Conservation (phyloP, 176 grass and related monocot genomes). For the Alopecurus myosuroides region DNA sequence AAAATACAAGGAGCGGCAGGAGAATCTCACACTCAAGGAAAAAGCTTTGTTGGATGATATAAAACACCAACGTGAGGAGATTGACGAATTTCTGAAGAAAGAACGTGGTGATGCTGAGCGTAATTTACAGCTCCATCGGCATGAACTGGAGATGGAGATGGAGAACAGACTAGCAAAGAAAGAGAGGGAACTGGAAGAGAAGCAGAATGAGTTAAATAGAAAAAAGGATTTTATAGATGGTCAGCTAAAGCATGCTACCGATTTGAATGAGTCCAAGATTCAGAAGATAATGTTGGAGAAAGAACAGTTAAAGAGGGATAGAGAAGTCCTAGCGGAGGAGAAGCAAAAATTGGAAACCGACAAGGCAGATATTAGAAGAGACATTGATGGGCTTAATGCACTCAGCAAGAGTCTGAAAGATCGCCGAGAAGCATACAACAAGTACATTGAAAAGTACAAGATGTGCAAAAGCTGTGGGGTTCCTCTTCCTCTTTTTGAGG, state of each 20-base stretch:
- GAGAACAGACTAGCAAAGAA: slow-evolving; percentile 53
- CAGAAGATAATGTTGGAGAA: slow-evolving; percentile 64
- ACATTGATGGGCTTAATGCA: slow-evolving; percentile 66
- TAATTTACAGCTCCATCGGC: slow-evolving; percentile 50
- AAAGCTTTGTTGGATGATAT: slow-evolving; percentile 56
- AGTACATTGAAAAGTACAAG: slow-evolving; percentile 72
- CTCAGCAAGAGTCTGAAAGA: slow-evolving; percentile 64
- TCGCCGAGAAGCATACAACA: slow-evolving; percentile 63
- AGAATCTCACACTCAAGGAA: slow-evolving; percentile 55
- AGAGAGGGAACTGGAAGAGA: slow-evolving; percentile 67
- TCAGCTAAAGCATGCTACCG: slow-evolving; percentile 52
- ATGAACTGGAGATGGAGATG: slow-evolving; percentile 86
- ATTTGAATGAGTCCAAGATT: slow-evolving; percentile 64
- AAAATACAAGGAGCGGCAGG: slow-evolving; percentile 39
- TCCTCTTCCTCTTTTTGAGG: slow-evolving; percentile 48
- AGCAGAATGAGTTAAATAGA: slow-evolving; percentile 58
- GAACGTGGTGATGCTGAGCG: slow-evolving; percentile 58
- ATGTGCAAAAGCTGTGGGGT: slow-evolving; percentile 77
- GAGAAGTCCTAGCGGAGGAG: slow-evolving; percentile 41
- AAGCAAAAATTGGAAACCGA: slow-evolving; percentile 64
- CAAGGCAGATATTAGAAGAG: slow-evolving; percentile 69
- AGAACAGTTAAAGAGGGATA: slow-evolving; percentile 54
- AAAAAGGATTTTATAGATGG: slow-evolving; percentile 58
- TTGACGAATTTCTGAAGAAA: slow-evolving; percentile 60
- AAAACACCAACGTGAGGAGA: slow-evolving; percentile 44